Conservation (phyloP, 495 filamentous ascomycete genomes). For the Lasiosphaeria ovina region DNA sequence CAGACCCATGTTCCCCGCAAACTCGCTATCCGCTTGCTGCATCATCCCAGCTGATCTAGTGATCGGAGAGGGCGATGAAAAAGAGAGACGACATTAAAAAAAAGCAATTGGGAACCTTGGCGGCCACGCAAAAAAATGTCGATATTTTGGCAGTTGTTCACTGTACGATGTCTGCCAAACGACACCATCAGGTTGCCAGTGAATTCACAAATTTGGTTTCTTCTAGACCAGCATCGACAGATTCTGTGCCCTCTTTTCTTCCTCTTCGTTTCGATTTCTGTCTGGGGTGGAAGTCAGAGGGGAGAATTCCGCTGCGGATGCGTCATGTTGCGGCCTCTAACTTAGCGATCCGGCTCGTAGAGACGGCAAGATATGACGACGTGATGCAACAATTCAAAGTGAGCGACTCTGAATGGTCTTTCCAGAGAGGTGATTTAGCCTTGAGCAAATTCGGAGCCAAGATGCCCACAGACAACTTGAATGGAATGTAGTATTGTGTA, state of each 20-base stretch:
- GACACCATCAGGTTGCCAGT: too few relatives aligned
- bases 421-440: slow-evolving; percentile 1
- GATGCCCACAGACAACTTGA: not conserved
- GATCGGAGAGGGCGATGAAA: not conserved
- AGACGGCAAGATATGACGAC: not conserved
- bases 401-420: not conserved
- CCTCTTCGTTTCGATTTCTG: too few relatives aligned
- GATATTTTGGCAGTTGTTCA: too few relatives aligned
- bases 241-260: too few relatives aligned
- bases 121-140: too few relatives aligned
- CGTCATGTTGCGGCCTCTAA: not conserved
- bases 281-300: too few relatives aligned
- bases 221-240: too few relatives aligned
- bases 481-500: not conserved
- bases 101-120: too few relatives aligned
- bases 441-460: not conserved
- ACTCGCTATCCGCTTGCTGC: slow-evolving; percentile 7
- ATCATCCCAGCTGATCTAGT: not conserved
- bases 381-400: slow-evolving; percentile 8
- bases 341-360: not conserved
- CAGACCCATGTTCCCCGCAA: slow-evolving; percentile 16
- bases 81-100: not conserved
- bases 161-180: too few relatives aligned
- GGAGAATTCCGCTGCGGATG: too few relatives aligned
- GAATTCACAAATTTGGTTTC: too few relatives aligned